Conservation (phyloP, 2,329 filamentous ascomycete genomes). For the Diaporthe sp. region DNA sequence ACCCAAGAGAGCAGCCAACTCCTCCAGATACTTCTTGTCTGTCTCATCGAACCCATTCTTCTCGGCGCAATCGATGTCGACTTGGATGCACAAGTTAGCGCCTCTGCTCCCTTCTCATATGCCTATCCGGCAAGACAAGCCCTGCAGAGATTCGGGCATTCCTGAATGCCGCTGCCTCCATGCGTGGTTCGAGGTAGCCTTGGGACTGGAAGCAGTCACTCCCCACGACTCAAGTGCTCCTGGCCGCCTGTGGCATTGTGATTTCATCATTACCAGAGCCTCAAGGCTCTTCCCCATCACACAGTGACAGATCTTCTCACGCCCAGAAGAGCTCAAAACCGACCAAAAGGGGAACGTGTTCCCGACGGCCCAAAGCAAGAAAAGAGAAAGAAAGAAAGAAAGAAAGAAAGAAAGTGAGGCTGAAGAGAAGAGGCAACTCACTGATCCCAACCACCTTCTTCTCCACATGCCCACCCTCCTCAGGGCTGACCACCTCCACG, state of each 20-base stretch:
- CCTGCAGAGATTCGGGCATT: not conserved
- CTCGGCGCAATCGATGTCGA: conserved; percentile 83
- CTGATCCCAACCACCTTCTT: conserved; percentile 62
- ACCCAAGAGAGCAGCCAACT: conserved; percentile 72
- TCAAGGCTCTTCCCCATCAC: not conserved
- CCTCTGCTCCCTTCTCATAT: not conserved
- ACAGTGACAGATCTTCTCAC: not conserved
- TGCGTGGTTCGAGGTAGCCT: not conserved
- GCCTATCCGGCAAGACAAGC: not conserved
- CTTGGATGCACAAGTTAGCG: not conserved
- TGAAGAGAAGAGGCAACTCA: not conserved
- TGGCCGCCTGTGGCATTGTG: not conserved
- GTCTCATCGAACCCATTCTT: conserved; percentile 76
- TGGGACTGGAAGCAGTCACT: no score
- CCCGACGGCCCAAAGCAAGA: not conserved
- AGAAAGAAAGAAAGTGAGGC: not conserved
- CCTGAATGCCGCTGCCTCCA: no score
- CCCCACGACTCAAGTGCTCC: not conserved
- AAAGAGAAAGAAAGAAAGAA: not conserved
- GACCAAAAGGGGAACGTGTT: conserved; percentile 66
- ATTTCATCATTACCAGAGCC: not conserved
- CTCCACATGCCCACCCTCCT: conserved; percentile 44
- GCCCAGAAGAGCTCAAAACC: not conserved
- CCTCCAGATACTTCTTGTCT: conserved; percentile 76
- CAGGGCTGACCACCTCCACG: conserved; percentile 47